These are phyloP conservation scores for Saccharum officinarum DNA, from an alignment of 176 grass and related monocot species.

Conservation along the genomic window DNA sequence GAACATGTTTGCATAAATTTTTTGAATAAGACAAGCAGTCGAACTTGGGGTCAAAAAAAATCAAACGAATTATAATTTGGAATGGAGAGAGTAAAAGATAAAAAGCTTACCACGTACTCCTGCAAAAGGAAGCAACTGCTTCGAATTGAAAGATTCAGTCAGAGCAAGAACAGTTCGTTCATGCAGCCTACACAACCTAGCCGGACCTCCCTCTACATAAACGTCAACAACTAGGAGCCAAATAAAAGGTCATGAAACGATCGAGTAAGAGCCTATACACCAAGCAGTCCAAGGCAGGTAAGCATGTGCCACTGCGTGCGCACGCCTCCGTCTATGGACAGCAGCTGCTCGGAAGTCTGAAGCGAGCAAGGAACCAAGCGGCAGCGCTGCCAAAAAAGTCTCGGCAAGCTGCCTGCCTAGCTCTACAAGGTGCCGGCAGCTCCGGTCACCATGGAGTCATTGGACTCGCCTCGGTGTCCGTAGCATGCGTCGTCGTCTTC, in stretches of 20 bases:
- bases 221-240: conserved; percentile 8
- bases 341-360: background rate
- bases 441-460: no score
- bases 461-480: background rate
- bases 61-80: no score
- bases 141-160: background rate
- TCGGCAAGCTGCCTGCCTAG: background rate
- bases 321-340: background rate
- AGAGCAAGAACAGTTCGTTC: background rate
- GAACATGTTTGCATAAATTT: no score
- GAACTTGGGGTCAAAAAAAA: no score
- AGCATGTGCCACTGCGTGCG: background rate
- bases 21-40: no score
- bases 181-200: background rate
- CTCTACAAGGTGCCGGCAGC: background rate
- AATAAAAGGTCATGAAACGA: background rate
- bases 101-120: no score
- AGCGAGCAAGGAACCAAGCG: conserved; percentile 8
- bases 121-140: no score
- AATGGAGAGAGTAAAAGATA: no score
- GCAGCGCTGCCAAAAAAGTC: background rate
- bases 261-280: no score
- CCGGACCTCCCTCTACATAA: background rate
- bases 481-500: conserved; percentile 8
- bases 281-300: no score